Evolutionary conservation across 1,139 yeast species (phyloP), one percentile per base, ranked within the genome.

Genomic region (Hyphopichia fennica): DNA sequence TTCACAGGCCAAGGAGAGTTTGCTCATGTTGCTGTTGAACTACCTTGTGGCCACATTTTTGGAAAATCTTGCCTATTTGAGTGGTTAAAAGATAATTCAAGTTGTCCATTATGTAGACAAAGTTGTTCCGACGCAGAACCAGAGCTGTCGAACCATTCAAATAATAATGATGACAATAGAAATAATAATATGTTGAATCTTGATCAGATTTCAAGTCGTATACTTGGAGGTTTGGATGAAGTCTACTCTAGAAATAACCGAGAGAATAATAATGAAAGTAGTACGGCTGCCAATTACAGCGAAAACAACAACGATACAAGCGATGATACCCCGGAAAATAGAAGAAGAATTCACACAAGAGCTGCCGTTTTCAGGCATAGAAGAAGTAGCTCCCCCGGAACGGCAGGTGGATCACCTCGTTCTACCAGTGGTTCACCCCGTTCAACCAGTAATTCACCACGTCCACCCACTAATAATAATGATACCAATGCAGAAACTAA

Each of bases 31-130:
- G 84, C 96, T 0, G 68, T 86, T 2, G 69, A 75, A 47, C 72
- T 91, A 77, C 95, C 96, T 0, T 91, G 98, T 62, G 81, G 81
- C 9, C 96, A 87, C 57, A 56, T 79, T 1, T 87, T 88, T 66
- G 96, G 96, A 4, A 74, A 79, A 48, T 75, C 76, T 22, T 89
- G 97, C 64, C 66, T 87, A 33, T 74, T 69, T 47, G 85, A 83
- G 50, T 89, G 97, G 97, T 76, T 89, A 41, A 72, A 74, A 45
- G 68, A 73, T 37, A 80, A 84, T 45, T 71, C 79, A 28, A 79
- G 88, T 1, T 89, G 97, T 60, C 97, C 97, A 0, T 66, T 88
- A 42, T 89, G 97, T 57, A 78, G 96, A 45, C 67, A 67, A 22
- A 69, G 76, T 2, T 38, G 41, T 33, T 34, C 29, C 28, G 40